Evolutionary conservation across 1,284 basidiomycete genomes (phyloP), one percentile per base, ranked within the genome.

Genomic region (Trichosporon sp.): DNA sequence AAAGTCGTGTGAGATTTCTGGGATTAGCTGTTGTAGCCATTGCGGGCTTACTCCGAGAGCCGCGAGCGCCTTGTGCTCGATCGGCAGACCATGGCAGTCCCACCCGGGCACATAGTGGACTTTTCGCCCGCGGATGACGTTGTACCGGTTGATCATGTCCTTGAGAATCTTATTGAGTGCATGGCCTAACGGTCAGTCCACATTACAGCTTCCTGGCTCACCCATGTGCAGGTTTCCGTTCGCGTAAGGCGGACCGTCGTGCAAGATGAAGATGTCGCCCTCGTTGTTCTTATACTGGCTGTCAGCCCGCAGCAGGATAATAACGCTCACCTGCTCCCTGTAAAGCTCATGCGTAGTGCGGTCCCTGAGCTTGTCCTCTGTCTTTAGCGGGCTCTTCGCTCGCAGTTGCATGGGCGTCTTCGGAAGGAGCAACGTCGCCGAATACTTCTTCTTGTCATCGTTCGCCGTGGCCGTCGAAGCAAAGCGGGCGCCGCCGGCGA

Each of bases 51-150:
- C 92, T 68, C 87, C 87, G n/a, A 92, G 85, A 62, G 89, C 87
- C 72, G 90, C 86, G 34, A 98, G 84, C 0, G 94, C 92, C 79
- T 96, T 97, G 76, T 93, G 92, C 81, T 97, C 95, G 73, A 99
- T 98, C 0, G 97, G 97, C 18, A 99, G 87, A 1, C 97, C 97
- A 78, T 99, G 97, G 78, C 96, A 99, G 79, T 99, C 97, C 94
- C 95, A 99, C 4, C 97, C 97, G 31, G 97, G 96, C 44, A 92
- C 83, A 82, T 95, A 98, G 77, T 95, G 90, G 31, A 99, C 91
- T 72, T 88, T 88, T 72, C 88, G 85, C 3, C 95, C 95, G 38
- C 87, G 85, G 9, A 90, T 87, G 11, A 98, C 86, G 72, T 95
- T 90, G 79, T 90, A 98, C 3, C 96, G 90, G 75, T 93, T 94